Percentiles rank a stretch among this genome's conserved stretches.
Conservation (phyloP, 768 basidiomycete genomes). For the Crucibulum laeve region DNA sequence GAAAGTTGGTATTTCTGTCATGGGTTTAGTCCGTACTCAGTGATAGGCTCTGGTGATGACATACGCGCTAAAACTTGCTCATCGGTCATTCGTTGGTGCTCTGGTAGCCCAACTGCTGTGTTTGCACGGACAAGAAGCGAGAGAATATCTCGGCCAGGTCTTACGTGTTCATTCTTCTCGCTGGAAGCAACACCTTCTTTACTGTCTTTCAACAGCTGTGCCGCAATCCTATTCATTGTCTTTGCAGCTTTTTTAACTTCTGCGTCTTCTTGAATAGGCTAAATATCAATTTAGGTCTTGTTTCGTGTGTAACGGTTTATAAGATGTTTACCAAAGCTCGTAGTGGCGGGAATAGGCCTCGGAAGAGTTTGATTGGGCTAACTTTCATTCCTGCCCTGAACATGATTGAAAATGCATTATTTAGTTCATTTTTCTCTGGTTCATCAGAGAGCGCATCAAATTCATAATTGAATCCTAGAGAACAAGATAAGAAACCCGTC, state of each 20-base stretch:
- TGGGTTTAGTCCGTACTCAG: neutral
- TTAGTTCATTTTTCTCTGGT: too few species aligned
- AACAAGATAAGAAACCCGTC: too few species aligned
- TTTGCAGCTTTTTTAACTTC: constrained; percentile 23
- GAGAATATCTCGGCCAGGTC: constrained; percentile 51
- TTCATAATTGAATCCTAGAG: too few species aligned
- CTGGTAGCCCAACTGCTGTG: constrained; percentile 53
- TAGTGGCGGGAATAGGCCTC: constrained; percentile 29
- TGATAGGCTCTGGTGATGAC: constrained; percentile 10
- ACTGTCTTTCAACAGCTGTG: constrained; percentile 43
- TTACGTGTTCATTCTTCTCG: constrained; percentile 23
- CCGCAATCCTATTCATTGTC: constrained; percentile 48
- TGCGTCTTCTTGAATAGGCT: constrained; percentile 28
- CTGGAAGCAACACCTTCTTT: constrained; percentile 30
- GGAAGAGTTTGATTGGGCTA: constrained; percentile 24
- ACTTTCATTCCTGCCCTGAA: constrained; percentile 39
- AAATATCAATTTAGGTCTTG: neutral
- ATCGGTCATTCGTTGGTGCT: constrained; percentile 52
- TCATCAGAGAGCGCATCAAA: too few species aligned
- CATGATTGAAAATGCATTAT: constrained; percentile 47
- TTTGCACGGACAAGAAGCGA: constrained; percentile 62
- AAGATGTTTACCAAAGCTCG: constrained; percentile 33
- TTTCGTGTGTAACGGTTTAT: neutral
- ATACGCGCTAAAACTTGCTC: constrained; percentile 55
- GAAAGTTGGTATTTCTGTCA: constrained; percentile 56